phyloP scores from a whole-genome alignment of 208 protist species.

The Trypanosomatidae sp. region DNA sequence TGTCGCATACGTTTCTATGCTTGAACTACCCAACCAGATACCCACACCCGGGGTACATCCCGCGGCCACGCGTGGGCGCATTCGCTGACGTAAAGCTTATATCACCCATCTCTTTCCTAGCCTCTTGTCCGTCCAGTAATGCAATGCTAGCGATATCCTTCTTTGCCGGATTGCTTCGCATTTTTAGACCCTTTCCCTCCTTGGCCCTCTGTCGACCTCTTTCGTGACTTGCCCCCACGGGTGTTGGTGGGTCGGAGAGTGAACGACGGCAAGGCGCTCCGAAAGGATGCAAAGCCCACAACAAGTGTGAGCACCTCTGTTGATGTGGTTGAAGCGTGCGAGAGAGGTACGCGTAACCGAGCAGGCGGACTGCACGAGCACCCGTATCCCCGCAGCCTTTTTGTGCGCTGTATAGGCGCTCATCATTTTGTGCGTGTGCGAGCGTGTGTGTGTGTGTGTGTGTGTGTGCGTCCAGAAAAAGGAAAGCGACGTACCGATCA shows the following conservation, averaged over 20 bases:
- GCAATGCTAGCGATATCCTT: background rate
- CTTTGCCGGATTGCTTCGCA: background rate
- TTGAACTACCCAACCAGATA: background rate
- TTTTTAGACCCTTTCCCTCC: background rate
- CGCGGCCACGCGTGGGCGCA: background rate
- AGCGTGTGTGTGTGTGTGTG: conserved; percentile 16
- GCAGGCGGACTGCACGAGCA: background rate
- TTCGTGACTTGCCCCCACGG: background rate
- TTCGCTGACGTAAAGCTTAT: background rate
- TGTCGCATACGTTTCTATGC: background rate
- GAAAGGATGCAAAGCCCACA: background rate
- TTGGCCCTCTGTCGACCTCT: background rate
- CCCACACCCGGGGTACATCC: background rate
- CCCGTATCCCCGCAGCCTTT: background rate
- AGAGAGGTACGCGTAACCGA: background rate
- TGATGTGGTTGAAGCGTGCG: background rate
- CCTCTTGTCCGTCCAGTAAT: background rate
- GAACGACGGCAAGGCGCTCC: background rate
- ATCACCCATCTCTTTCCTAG: background rate
- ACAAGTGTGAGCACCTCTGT: background rate
- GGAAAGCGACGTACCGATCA: background rate
- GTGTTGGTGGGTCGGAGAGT: background rate
- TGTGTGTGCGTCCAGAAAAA: background rate
- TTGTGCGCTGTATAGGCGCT: background rate
- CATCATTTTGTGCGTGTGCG: background rate